These are phyloP conservation scores for Mycena epipterygia DNA, from an alignment of 768 basidiomycete species.

Conservation along the genomic window DNA sequence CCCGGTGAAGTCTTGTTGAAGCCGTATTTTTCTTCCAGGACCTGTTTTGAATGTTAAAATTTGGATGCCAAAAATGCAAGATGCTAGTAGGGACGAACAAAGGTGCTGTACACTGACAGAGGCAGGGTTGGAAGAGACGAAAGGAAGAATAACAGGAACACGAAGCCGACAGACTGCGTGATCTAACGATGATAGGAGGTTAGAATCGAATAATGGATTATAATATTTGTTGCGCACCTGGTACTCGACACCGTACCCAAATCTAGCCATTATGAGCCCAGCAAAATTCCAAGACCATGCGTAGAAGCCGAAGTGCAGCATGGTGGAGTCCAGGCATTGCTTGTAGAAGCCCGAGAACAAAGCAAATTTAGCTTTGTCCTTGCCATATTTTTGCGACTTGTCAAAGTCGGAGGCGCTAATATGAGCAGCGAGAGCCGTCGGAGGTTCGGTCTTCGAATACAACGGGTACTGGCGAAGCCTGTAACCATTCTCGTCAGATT, in stretches of 20 bases:
- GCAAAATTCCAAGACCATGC: slow-evolving; percentile 85
- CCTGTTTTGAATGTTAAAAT: slow-evolving; percentile 3
- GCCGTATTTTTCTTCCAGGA: slow-evolving; percentile 91
- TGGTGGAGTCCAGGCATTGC: slow-evolving; percentile 75
- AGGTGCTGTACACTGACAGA: slow-evolving; percentile 87
- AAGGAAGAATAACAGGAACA: slow-evolving; percentile 73
- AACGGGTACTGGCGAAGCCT: slow-evolving; percentile 86
- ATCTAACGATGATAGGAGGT: slow-evolving; percentile 67
- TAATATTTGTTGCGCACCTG: slow-evolving; percentile 71
- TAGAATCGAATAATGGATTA: too few species aligned
- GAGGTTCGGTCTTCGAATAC: slow-evolving; percentile 82
- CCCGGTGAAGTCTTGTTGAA: slow-evolving; percentile 94
- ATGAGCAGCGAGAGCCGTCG: slow-evolving; percentile 75
- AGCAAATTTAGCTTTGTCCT: slow-evolving; percentile 89
- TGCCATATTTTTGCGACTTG: slow-evolving; percentile 93
- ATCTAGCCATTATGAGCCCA: slow-evolving; percentile 61
- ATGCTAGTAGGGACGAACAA: slow-evolving; percentile 59
- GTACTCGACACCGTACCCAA: slow-evolving; percentile 79
- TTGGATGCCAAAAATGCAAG: background rate
- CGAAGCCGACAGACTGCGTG: slow-evolving; percentile 84
- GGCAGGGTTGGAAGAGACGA: slow-evolving; percentile 82
- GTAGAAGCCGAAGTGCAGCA: slow-evolving; percentile 85
- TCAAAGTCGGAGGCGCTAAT: slow-evolving; percentile 80
- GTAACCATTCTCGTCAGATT: background rate
- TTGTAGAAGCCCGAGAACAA: slow-evolving; percentile 81